Evolutionary conservation across 2,329 filamentous ascomycete species (phyloP), one percentile per base, ranked within the genome.

Genomic region (Diaporthe caulivora): DNA sequence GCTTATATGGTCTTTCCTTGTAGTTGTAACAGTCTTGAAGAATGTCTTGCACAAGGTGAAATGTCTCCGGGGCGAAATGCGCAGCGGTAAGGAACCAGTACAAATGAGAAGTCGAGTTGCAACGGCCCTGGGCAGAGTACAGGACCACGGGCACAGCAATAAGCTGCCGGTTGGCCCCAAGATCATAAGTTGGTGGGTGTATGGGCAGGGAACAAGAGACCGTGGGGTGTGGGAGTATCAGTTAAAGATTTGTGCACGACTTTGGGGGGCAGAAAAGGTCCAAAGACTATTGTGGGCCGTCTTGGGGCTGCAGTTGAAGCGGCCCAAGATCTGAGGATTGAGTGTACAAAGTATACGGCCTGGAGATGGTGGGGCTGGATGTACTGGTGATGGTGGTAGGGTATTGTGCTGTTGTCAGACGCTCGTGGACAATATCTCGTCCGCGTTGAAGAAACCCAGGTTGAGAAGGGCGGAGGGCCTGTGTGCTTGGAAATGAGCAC

Each of bases 91-190:
- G 54, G 53, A 55, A 18, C 65, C 42, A 44, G 51, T 15, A 57
- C 29, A 44, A 64, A 31, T 40, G 44, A 71, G 70, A 72, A 54
- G 34, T 60, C 72, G 72, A 58, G 21, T 57, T 72, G 37, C 40
- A 57, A 31, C 26, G 10, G 31, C 26, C 21, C 70, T 42, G 9
- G 55, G 57, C 47, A 72, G 31, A 10, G 60, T 26, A 34, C 26
- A 15, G 62, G 54, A 24, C 62, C 62, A 37, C 44, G 44, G 40
- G 34, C 37, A 68, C 72, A 74, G 54, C 62, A 60, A 55, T 26
- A 54, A 17, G 40, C 13, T 53, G 49, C 10, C 9, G 24, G 21
- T 31, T 44, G 34, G 24, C 4, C 37, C 44, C n/a, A 44, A 60
- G 34, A 17, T n/a, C n/a, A 17, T n/a, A 29, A n/a, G 9, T n/a